Evolutionary conservation across 345 rosid genomes (phyloP), one percentile per base, ranked within the genome.

Genomic region (Rhodamnia argentea): DNA sequence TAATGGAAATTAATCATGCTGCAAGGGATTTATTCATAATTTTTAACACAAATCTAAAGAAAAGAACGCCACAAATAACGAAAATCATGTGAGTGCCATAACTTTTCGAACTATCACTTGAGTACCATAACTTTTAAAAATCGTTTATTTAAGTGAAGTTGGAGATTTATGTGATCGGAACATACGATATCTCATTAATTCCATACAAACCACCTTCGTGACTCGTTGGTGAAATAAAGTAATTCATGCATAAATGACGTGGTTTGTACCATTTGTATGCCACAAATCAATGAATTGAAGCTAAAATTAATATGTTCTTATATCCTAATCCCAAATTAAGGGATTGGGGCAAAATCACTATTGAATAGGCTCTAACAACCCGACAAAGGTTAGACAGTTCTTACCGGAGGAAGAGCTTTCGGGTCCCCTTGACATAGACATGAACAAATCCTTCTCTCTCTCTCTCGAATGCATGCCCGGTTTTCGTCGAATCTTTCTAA

Each of bases 111-210:
- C 70, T 13, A 60, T 60, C 37, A 13, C 20, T 27, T 60, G 2
- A 60, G 3, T 60, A 7, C 15, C 7, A 27, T 6, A n/a, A n/a
- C 10, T 60, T 60, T 60, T 11, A n/a, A 60, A 62, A 62, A 62
- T 62, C 5, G 4, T 29, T 59, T 10, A 29, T 15, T 62, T 7
- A 23, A 29, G 75, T 29, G 42, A 62, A 29, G 40, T 62, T 1
- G 4, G 4, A 2, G 0, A 62, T 62, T 7, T 1, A 62, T 62
- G 37, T 62, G 23, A 62, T 5, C 0, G 0, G 5, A 59, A n/a
- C 6, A 59, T n/a, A 59, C 75, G 15, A 1, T 3, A 0, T 64
- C 11, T 4, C 42, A 32, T 58, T 32, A 16, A 37, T 64, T 32
- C 32, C 76, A 16, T 32, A 20, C 7, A 32, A 64, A 64, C 0